These are phyloP conservation scores for Rutstroemia sp. DNA, from an alignment of 2,329 filamentous ascomycete genomes.

Conservation along the genomic window DNA sequence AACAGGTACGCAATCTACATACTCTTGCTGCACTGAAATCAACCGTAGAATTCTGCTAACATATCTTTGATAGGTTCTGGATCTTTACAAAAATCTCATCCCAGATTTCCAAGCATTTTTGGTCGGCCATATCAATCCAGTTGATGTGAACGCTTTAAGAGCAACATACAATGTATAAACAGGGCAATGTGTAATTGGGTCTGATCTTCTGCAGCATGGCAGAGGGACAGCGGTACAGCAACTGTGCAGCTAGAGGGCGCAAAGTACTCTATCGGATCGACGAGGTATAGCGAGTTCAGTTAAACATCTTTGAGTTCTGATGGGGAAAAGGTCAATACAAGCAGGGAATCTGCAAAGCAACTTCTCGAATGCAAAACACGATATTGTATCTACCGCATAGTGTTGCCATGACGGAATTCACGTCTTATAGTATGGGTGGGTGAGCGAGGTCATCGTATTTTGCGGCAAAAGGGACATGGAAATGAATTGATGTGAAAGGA, in stretches of 20 bases:
- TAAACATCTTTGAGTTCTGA: neutral
- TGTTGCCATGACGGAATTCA: neutral
- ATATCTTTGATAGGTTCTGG: slow-evolving; percentile 35
- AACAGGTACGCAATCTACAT: slow-evolving; percentile 22
- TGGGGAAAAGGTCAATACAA: slow-evolving; percentile 1
- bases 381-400: slow-evolving; percentile 8
- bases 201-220: too few relatives aligned
- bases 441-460: neutral
- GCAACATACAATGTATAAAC: slow-evolving; percentile 30
- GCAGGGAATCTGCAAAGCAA: neutral
- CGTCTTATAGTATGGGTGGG: neutral
- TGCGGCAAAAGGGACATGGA: neutral
- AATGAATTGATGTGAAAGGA: neutral
- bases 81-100: slow-evolving; percentile 47
- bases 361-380: neutral
- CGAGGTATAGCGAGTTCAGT: too few relatives aligned
- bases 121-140: slow-evolving; percentile 17
- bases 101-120: slow-evolving; percentile 45
- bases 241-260: neutral
- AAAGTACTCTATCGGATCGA: neutral
- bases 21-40: neutral
- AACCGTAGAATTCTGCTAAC: slow-evolving; percentile 12
- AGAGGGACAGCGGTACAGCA: neutral
- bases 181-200: neutral
- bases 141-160: slow-evolving; percentile 22